phyloP scores from a whole-genome alignment of 257 asterid species.

The Capsicum baccatum region DNA sequence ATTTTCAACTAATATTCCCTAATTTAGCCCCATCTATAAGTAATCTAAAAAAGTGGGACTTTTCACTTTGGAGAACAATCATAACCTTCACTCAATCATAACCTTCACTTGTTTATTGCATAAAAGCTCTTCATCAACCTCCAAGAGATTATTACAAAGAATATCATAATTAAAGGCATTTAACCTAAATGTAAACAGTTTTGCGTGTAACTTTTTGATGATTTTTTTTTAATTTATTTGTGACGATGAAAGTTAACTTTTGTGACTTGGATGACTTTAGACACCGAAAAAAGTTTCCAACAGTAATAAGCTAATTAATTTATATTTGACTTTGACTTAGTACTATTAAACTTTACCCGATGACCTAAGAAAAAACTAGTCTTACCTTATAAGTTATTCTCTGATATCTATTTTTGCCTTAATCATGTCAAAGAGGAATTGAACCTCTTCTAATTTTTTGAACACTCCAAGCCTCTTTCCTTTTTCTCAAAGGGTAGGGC shows the following conservation, averaged over 20 bases:
- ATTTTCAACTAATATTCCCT: background rate
- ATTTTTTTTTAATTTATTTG: background rate
- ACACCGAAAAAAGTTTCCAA: background rate
- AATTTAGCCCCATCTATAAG: background rate
- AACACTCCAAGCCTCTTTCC: too few species aligned
- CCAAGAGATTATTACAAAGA: background rate
- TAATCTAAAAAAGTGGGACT: background rate
- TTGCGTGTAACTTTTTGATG: background rate
- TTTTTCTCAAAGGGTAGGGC: too few species aligned
- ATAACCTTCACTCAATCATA: slow-evolving; percentile 6
- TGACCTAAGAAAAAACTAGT: too few species aligned
- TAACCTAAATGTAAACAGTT: background rate
- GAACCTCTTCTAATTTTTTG: too few species aligned
- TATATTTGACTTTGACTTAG: too few species aligned
- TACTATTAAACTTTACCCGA: too few species aligned
- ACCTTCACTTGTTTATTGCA: slow-evolving; percentile 6
- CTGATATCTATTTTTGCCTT: too few species aligned
- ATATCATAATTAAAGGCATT: background rate
- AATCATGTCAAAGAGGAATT: too few species aligned
- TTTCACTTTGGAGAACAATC: slow-evolving; percentile 7
- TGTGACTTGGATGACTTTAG: background rate
- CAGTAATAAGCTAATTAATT: too few species aligned
- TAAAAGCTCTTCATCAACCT: background rate
- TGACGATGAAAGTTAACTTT: background rate
- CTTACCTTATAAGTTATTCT: too few species aligned